These are phyloP conservation scores for Starmerella floris DNA, from an alignment of 805 yeast species.

Conservation along the genomic window DNA sequence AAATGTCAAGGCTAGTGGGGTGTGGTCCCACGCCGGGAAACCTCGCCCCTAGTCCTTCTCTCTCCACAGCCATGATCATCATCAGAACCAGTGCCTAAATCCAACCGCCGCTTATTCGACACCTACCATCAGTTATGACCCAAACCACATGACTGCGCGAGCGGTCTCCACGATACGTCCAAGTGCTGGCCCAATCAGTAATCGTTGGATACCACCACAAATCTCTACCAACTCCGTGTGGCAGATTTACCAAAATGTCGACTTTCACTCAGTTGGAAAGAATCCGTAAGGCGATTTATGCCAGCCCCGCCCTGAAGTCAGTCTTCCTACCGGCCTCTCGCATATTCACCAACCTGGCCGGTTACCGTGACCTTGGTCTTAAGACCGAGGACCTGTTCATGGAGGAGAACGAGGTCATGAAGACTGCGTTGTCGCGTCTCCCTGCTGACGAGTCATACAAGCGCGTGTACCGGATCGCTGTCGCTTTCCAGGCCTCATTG, in stretches of 20 bases:
- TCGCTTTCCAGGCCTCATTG: slow-evolving; percentile 80
- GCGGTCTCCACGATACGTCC: neutral
- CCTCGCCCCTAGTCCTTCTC: too few relatives aligned
- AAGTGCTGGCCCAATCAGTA: slow-evolving; percentile 15
- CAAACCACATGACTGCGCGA: too few relatives aligned
- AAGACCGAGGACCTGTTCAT: slow-evolving; percentile 71
- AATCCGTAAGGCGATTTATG: slow-evolving; percentile 58
- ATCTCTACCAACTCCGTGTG: neutral
- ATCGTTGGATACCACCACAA: slow-evolving; percentile 2
- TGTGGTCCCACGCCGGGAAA: too few relatives aligned
- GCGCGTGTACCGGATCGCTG: slow-evolving; percentile 80
- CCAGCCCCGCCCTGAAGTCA: slow-evolving; percentile 64
- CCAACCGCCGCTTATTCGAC: too few relatives aligned
- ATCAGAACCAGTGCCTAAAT: too few relatives aligned
- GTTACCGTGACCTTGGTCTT: slow-evolving; percentile 91
- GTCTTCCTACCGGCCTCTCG: slow-evolving; percentile 69
- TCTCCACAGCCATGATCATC: too few relatives aligned
- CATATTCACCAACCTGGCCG: slow-evolving; percentile 58
- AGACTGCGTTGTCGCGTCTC: slow-evolving; percentile 77
- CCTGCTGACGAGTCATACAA: slow-evolving; percentile 76
- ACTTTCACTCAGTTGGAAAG: slow-evolving; percentile 29
- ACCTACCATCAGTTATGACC: too few relatives aligned
- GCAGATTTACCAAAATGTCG: slow-evolving; percentile 21
- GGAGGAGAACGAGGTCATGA: slow-evolving; percentile 79
- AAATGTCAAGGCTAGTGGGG: too few relatives aligned